A percentile compares a stretch with the other conserved stretches of the same genome.
Evolutionary conservation across 768 basidiomycete species (phyloP).

Genomic region (Boletus vinaceobasis): DNA sequence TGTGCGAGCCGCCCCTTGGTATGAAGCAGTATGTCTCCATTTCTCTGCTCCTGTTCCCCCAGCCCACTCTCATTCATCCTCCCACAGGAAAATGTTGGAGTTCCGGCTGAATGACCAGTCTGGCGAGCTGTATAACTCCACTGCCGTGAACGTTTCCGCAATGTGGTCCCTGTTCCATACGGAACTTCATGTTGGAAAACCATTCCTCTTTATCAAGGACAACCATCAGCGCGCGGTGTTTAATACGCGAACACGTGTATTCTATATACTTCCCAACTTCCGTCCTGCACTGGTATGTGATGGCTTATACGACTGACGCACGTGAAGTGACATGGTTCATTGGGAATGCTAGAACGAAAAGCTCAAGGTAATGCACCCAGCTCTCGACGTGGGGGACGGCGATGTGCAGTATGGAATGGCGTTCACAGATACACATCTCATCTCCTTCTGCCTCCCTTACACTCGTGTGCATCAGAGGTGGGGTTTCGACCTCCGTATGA

Average conservation of each 20-base stretch:
- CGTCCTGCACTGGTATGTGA: not conserved
- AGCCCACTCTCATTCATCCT: too few relatives aligned
- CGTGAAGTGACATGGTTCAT: not conserved
- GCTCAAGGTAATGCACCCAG: accelerated
- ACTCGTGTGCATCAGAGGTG: too few relatives aligned
- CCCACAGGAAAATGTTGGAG: not conserved
- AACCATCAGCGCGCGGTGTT: not conserved
- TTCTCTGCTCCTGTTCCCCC: too few relatives aligned
- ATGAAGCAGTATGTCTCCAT: not conserved
- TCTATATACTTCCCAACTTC: not conserved
- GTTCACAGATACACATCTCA: not conserved
- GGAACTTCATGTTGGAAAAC: not conserved
- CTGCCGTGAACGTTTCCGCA: not conserved
- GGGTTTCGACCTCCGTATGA: not conserved
- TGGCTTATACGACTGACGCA: slow-evolving; percentile 7
- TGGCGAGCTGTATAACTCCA: not conserved
- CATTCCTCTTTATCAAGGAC: not conserved
- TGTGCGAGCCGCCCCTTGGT: too few relatives aligned
- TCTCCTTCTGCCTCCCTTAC: not conserved
- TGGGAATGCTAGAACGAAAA: not conserved
- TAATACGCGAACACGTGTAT: not conserved
- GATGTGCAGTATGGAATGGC: not conserved
- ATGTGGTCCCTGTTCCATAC: accelerated
- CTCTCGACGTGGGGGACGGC: too few relatives aligned
- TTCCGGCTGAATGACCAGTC: not conserved